Evolutionary conservation across 495 filamentous ascomycete species (phyloP), one percentile per base, ranked within the genome.

Genomic region (Rostrohypoxylon terebratum): DNA sequence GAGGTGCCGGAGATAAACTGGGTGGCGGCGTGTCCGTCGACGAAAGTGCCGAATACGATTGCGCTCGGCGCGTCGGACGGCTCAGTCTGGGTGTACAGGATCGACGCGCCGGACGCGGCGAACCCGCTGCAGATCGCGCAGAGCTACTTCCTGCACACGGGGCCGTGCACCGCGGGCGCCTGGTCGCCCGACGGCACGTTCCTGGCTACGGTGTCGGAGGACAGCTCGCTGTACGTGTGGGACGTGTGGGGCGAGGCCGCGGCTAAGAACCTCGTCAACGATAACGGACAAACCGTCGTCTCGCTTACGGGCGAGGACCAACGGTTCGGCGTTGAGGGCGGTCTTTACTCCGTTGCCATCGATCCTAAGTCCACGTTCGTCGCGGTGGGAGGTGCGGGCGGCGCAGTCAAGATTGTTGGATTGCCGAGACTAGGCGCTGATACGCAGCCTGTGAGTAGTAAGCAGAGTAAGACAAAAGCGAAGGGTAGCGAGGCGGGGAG

Each of bases 1-100:
- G 96, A 99, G 79, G 94, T 97, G 1, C 90, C 95, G 68, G 95
- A 98, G 79, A 91, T 99, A 68, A 96, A 96, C 83, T 99, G 94
- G 93, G 80, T 98, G 5, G 79, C 85, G 0, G 84, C 93, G 0
- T 97, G 92, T 77, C 95, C 95, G 2, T 85, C 87, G 18, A 79
- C 86, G 16, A 80, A 83, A 8, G 87, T 91, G 76, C 87, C 89
- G 23, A 96, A 98, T 79, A 89, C 92, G n/a, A 76, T 99, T 69
- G 96, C 96, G 0, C 80, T 98, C 20, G 96, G 96, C 40, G 93
- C 94, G 42, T 91, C 86, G n/a, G 95, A 99, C 78, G 96, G 96
- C 48, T 92, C 89, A 53, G 93, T 97, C 5, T 99, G 96, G 96
- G 91, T 99, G 5, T 96, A 98, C 81, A 90, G 87, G 6, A 86